Base-by-base conservation (phyloP, 495 filamentous ascomycete genomes). In the Lentithecium fluviatile region DNA sequence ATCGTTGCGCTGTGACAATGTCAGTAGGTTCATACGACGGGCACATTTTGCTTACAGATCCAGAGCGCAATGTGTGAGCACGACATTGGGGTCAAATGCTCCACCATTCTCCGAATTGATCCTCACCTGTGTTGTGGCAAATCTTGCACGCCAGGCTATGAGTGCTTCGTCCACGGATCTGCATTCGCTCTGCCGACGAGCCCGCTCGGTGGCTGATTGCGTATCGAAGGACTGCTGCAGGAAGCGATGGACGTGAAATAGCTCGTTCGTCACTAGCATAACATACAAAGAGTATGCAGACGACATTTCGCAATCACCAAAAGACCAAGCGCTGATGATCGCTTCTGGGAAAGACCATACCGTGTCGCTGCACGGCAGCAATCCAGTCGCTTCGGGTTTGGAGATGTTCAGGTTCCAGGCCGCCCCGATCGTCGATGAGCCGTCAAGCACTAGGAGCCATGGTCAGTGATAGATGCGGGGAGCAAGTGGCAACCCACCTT, bases 221-320 rank as follows among this genome's bases (percentile, higher is more conserved):
- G 64, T 61, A 54, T 72, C 66, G 40, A 65, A 70, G 0, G 70
- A 59, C 32, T 69, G 56, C 42, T 70, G 70, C n/a, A 72, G 47
- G 48, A 74, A 72, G 20, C 63, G 26, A 53, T 73, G 71, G 13
- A 73, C 66, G 46, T 64, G 54, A 23, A 56, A 69, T 24, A 74
- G 49, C 53, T 74, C 70, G 40, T 62, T 69, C 1, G 66, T 69
- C 20, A 62, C 68, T 0, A 72, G 53, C 25, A 69, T 68, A 34
- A 70, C 61, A 56, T 70, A 64, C 21, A 65, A 25, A 6, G 65
- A 68, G 34, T 65, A 61, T 0, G 62, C 57, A 2, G 61, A 68
- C 19, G 55, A 50, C 45, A 61, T 61, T 25, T 61, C 52, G 38
- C 50, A 61, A 5, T 60, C 60, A 4, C 56, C 47, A 32, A 68